Evolutionary conservation across 192 early-diverging fungal species (phyloP).

Genomic region (Mortierella hygrophila): DNA sequence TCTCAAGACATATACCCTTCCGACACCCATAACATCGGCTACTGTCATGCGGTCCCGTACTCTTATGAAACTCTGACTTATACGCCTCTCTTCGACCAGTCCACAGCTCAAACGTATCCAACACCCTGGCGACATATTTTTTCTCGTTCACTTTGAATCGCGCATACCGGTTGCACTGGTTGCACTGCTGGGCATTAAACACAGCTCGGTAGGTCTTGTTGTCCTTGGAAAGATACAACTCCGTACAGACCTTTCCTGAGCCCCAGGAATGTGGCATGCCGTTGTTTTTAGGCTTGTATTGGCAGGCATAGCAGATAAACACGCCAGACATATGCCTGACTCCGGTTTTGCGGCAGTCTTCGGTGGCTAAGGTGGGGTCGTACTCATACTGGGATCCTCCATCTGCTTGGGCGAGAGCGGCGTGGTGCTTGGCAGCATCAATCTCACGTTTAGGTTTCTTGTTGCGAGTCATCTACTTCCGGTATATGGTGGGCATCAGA

Average conservation of each 20-base stretch:
- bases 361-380: neutral
- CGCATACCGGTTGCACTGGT: constrained; percentile 10
- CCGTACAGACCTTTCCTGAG: constrained; percentile 10
- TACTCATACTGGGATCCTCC: neutral
- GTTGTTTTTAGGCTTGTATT: neutral
- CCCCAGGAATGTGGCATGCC: neutral
- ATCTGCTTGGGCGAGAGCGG: neutral
- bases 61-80: neutral
- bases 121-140: constrained; percentile 7
- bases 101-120: constrained; percentile 16
- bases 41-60: constrained; percentile 14
- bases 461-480: neutral
- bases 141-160: constrained; percentile 6
- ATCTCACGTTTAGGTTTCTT: neutral
- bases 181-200: constrained; percentile 16
- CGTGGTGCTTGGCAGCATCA: neutral
- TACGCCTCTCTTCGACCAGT: neutral
- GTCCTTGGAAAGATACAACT: neutral
- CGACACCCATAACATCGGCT: constrained; percentile 20
- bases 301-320: neutral
- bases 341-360: neutral
- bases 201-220: constrained; percentile 8
- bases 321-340: neutral
- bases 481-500: too few relatives aligned
- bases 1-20: constrained; percentile 1